A percentile compares a stretch with the other conserved stretches of the same genome.
Conservation (phyloP, 2,329 filamentous ascomycete genomes). For the Aspergillus sp. region DNA sequence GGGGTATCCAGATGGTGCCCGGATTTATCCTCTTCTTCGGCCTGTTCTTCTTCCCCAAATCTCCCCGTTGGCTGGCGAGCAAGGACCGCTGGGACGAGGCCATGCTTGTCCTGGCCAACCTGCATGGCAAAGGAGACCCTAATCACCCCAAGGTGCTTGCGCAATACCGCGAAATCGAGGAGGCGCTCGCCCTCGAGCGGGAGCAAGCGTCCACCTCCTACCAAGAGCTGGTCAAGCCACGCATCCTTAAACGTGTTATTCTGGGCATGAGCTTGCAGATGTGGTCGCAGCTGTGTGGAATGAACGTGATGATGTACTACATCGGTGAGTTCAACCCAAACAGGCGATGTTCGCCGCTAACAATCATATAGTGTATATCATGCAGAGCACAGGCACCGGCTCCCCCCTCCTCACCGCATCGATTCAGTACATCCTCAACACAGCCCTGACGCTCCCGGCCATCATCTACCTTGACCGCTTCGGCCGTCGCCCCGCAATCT, state of each 20-base stretch:
- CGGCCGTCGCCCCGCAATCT: conserved; percentile 66
- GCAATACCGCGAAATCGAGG: conserved; percentile 69
- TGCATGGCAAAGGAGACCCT: conserved; percentile 63
- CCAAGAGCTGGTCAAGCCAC: conserved; percentile 66
- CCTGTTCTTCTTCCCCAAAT: conserved; percentile 52
- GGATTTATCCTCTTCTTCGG: conserved; percentile 56
- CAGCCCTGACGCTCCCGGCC: conserved; percentile 71
- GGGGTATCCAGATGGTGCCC: conserved; percentile 62
- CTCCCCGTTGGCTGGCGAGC: conserved; percentile 61
- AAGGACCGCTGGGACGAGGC: conserved; percentile 57
- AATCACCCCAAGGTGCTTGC: conserved; percentile 62
- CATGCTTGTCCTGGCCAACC: conserved; percentile 47
- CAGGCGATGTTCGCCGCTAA: no score
- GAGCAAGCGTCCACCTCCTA: conserved; percentile 67
- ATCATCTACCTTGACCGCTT: conserved; percentile 70
- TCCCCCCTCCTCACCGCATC: conserved; percentile 61
- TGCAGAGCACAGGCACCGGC: conserved; percentile 61
- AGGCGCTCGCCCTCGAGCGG: conserved; percentile 68
- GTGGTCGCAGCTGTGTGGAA: conserved; percentile 70
- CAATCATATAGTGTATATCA: conserved; percentile 44
- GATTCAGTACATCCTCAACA: conserved; percentile 75
- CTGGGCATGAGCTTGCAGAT: conserved; percentile 71
- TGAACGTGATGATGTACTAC: conserved; percentile 73
- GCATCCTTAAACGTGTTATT: conserved; percentile 68
- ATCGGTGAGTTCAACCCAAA: no score